Evolutionary conservation across 495 filamentous ascomycete genomes (phyloP).

Genomic region (Neurospora pannonica): DNA sequence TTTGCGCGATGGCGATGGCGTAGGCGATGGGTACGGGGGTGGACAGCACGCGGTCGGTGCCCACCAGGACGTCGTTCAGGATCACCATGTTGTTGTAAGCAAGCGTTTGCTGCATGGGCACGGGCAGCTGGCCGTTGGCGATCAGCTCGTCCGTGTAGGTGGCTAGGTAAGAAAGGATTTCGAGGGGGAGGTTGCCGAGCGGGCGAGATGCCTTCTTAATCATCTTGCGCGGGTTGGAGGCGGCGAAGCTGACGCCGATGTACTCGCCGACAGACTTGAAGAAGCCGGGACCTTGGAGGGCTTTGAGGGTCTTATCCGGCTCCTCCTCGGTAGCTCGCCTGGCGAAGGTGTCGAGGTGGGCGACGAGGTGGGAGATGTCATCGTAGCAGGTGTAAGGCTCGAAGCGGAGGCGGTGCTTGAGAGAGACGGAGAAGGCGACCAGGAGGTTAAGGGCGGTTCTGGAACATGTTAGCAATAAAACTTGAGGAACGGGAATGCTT

Average conservation of each 20-base stretch:
- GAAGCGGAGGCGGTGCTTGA: conserved; percentile 84
- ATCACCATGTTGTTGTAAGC: conserved; percentile 43
- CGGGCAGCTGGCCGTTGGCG: conserved; percentile 44
- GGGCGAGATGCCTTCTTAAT: conserved; percentile 55
- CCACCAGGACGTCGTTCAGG: conserved; percentile 64
- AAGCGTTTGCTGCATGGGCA: conserved; percentile 40
- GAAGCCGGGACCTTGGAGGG: conserved; percentile 31
- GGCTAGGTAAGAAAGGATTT: conserved; percentile 65
- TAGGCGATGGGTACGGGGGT: conserved; percentile 82
- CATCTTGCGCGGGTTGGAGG: conserved; percentile 62
- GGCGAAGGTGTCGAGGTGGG: conserved; percentile 61
- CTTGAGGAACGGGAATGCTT: not conserved
- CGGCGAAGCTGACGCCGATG: conserved; percentile 59
- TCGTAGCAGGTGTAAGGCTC: conserved; percentile 74
- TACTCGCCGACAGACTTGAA: conserved; percentile 61
- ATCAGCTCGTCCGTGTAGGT: conserved; percentile 51
- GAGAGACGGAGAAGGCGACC: conserved; percentile 62
- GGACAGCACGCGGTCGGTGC: conserved; percentile 72
- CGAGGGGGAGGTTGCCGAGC: conserved; percentile 68
- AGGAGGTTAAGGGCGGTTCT: conserved; percentile 73
- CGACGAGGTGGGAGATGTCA: conserved; percentile 49
- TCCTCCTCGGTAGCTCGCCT: conserved; percentile 51
- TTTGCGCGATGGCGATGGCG: conserved; percentile 75
- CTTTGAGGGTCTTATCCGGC: conserved; percentile 26
- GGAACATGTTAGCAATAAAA: conserved; percentile 2